Evolutionary conservation across 768 basidiomycete genomes (phyloP).

Genomic region (Pisolithus marmoratus): DNA sequence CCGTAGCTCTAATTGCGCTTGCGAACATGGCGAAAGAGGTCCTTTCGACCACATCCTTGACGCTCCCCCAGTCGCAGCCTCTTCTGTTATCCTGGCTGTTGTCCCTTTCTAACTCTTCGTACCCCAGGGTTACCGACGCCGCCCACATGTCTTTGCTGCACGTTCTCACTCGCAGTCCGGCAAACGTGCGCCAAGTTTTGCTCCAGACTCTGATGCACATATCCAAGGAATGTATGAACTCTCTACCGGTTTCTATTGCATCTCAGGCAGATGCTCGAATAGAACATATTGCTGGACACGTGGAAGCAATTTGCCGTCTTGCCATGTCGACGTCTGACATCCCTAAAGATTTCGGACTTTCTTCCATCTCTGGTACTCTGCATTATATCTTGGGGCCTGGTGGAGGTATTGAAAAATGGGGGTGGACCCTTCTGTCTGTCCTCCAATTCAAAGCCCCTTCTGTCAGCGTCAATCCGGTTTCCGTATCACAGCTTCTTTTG

Average conservation of each 20-base stretch:
- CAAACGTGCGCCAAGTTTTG: slow-evolving; percentile 36
- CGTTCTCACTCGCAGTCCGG: slow-evolving; percentile 38
- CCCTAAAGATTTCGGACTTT: slow-evolving; percentile 21
- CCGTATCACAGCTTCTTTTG: slow-evolving; percentile 51
- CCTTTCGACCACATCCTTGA: slow-evolving; percentile 49
- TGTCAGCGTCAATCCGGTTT: slow-evolving; percentile 40
- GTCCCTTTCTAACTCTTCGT: slow-evolving; percentile 58
- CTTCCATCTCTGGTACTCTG: slow-evolving; percentile 47
- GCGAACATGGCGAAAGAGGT: slow-evolving; percentile 48
- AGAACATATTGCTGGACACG: slow-evolving; percentile 57
- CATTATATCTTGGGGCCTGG: slow-evolving; percentile 69
- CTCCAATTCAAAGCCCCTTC: slow-evolving; percentile 64
- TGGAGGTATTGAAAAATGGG: slow-evolving; percentile 89
- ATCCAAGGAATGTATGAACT: slow-evolving; percentile 56
- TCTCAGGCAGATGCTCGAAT: slow-evolving; percentile 72
- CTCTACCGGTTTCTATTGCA: slow-evolving; percentile 67
- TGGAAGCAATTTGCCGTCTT: slow-evolving; percentile 66
- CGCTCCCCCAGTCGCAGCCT: slow-evolving; percentile 62
- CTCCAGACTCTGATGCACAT: slow-evolving; percentile 57
- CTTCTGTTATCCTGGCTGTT: slow-evolving; percentile 71
- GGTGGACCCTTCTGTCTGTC: slow-evolving; percentile 79
- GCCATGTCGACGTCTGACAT: slow-evolving; percentile 11
- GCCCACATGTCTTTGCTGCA: slow-evolving; percentile 44
- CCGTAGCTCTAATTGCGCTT: slow-evolving; percentile 57
- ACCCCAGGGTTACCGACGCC: slow-evolving; percentile 43